A percentile compares a stretch with the other conserved stretches of the same genome.
These are phyloP conservation scores for Hymenoscyphus fraxineus DNA, from an alignment of 2,329 filamentous ascomycete species.

Conservation along the genomic window DNA sequence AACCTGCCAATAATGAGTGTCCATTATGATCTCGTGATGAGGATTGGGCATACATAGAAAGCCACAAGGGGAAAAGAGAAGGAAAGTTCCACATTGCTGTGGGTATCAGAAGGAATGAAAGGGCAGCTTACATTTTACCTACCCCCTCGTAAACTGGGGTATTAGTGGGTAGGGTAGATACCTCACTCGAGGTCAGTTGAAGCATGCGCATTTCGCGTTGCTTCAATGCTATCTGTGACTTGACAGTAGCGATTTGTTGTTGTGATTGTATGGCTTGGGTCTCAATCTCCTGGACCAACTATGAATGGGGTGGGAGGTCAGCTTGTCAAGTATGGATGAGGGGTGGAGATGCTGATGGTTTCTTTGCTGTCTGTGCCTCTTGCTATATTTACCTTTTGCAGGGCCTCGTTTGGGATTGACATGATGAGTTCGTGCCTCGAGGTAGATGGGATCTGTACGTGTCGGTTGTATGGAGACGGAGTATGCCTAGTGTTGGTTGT, in stretches of 20 bases:
- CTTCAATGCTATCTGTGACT: slow-evolving; percentile 78
- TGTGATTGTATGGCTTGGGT: slow-evolving; percentile 82
- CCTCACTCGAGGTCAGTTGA: slow-evolving; percentile 80
- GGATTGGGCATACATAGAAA: slow-evolving; percentile 14
- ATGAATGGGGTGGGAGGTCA: slow-evolving; percentile 13
- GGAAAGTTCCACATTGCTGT: not conserved
- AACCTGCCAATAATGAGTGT: slow-evolving; percentile 60
- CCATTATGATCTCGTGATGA: slow-evolving; percentile 17
- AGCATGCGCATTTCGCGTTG: slow-evolving; percentile 85
- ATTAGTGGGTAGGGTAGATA: slow-evolving; percentile 68
- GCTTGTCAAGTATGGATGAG: slow-evolving; percentile 10
- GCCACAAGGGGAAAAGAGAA: slow-evolving; percentile 10
- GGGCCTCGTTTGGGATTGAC: slow-evolving; percentile 90
- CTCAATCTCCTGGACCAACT: slow-evolving; percentile 94
- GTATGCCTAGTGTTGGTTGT: not conserved
- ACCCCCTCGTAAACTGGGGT: slow-evolving; percentile 91
- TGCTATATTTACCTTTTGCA: slow-evolving; percentile 71
- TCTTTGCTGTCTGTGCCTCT: not conserved
- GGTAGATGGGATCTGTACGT: slow-evolving; percentile 3
- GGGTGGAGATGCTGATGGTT: not conserved
- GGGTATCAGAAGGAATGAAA: slow-evolving; percentile 4
- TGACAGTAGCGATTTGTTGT: slow-evolving; percentile 85
- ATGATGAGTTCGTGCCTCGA: slow-evolving; percentile 47
- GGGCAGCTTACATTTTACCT: slow-evolving; percentile 78
- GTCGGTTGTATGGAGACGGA: not conserved